phyloP scores from a whole-genome alignment of 2,329 filamentous ascomycete genomes.

The Alternaria sp. region DNA sequence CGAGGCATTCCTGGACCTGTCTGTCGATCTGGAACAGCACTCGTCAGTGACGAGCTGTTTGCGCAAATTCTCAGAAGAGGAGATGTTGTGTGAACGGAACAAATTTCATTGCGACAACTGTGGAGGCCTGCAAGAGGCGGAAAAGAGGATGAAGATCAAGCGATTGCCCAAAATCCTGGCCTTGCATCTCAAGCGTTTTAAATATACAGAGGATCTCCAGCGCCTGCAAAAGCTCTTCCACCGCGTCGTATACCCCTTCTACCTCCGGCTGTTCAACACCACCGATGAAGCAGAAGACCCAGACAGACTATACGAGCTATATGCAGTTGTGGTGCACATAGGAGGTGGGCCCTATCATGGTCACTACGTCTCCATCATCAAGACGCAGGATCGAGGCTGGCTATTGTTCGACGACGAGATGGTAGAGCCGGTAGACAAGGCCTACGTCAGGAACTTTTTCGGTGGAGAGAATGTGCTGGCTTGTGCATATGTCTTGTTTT shows the following conservation, averaged over 20 bases:
- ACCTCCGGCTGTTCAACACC: conserved; percentile 95
- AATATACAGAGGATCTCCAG: conserved; percentile 95
- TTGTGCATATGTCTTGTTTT: conserved; percentile 96
- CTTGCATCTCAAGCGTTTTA: conserved; percentile 94
- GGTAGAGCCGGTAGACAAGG: conserved; percentile 96
- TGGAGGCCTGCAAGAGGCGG: conserved; percentile 93
- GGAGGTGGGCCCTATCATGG: conserved; percentile 96
- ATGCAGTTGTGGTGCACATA: conserved; percentile 96
- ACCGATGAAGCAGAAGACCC: conserved; percentile 94
- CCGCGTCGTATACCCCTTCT: conserved; percentile 94
- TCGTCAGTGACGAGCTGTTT: conserved; percentile 95
- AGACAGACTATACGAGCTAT: conserved; percentile 92
- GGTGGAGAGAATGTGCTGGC: conserved; percentile 84
- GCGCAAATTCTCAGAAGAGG: conserved; percentile 94
- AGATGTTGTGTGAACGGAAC: conserved; percentile 96
- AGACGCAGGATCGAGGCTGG: conserved; percentile 95
- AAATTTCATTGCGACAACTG: conserved; percentile 99
- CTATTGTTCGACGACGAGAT: conserved; percentile 97
- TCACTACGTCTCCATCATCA: conserved; percentile 97
- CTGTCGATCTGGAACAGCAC: conserved; percentile 93
- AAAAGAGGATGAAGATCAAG: conserved; percentile 99
- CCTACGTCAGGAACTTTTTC: conserved; percentile 96
- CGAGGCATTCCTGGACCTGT: conserved; percentile 93
- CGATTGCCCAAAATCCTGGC: conserved; percentile 88
- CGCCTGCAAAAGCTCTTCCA: conserved; percentile 96